Evolutionary conservation across 805 yeast genomes (phyloP), one percentile per base, ranked within the genome.

Genomic region (Ascoidea asiatica): DNA sequence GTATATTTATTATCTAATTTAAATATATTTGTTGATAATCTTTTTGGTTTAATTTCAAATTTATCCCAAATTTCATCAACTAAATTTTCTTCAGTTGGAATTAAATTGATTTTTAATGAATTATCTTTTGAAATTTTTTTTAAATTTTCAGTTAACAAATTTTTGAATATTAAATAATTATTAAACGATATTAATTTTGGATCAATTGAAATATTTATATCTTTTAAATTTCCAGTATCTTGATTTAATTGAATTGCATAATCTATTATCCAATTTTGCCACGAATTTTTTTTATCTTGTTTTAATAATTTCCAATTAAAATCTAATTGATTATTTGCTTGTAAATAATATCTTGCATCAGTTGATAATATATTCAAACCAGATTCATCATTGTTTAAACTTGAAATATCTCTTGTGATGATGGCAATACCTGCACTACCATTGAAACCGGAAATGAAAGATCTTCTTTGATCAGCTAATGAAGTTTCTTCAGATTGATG

Each of bases 381-480:
- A 8, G 63, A 64, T 19, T 74, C 66, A 1, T 54, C 53, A 1
- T 65, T 70, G 43, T 62, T 69, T 53, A 67, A 62, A 23, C 63
- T 61, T 38, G 68, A 53, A 5, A 65, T 49, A 44, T 69, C 68
- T 39, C 66, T 58, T 4, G 95, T 79, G 18, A 90, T 71, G n/a
- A 92, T 72, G 1, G 95, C 97, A 19, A 86, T 66, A 20, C 97
- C 98, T 2, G 97, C 95, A 42, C 90, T 79, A 1, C 97, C 98
- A 11, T 90, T 81, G 63, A 90, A 90, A 0, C 88, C 97, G 5
- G 89, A 73, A 21, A 90, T 81, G 54, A 72, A 90, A 44, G 76
- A 81, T 46, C 97, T 70, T 53, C 96, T 75, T 57, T 81, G 85
- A 59, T 90, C 97, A 13, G 81, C 75, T 1, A 72, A 64, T 0